These are phyloP conservation scores for Picochlorum sp. DNA, from an alignment of 139 green algal species.

Conservation along the genomic window DNA sequence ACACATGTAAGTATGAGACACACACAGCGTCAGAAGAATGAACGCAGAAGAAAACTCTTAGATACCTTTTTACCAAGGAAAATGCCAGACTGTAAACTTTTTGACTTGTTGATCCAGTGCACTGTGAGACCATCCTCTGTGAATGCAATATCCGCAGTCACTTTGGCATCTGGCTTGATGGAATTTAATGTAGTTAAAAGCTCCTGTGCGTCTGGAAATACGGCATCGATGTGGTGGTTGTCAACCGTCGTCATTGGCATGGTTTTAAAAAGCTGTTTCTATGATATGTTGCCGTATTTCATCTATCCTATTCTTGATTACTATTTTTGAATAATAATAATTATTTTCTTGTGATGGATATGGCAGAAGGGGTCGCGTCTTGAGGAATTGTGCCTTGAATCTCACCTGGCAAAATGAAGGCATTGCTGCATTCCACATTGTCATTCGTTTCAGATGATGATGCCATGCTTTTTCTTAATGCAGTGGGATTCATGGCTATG, in stretches of 20 bases:
- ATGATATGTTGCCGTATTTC: no score
- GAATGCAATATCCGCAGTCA: not conserved
- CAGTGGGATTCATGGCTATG: constrained; percentile 10
- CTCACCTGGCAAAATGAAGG: no score
- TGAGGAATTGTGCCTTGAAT: no score
- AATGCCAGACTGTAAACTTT: constrained; percentile 25
- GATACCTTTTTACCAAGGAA: constrained; percentile 16
- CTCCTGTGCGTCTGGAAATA: not conserved
- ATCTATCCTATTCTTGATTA: no score
- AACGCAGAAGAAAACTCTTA: not conserved
- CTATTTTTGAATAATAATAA: no score
- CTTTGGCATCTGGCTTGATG: not conserved
- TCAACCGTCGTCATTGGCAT: not conserved
- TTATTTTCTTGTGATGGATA: no score
- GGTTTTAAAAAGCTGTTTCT: no score
- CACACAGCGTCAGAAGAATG: no score
- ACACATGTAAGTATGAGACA: not conserved
- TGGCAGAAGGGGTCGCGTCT: no score
- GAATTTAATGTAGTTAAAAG: constrained; percentile 4
- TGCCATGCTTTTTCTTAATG: no score
- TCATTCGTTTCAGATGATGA: no score
- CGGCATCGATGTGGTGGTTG: not conserved
- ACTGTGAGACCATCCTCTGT: constrained; percentile 1
- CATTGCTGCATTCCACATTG: no score
- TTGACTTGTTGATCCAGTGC: constrained; percentile 5